These are phyloP conservation scores for Fusarium albidum DNA, from an alignment of 2,329 filamentous ascomycete species.

Conservation along the genomic window DNA sequence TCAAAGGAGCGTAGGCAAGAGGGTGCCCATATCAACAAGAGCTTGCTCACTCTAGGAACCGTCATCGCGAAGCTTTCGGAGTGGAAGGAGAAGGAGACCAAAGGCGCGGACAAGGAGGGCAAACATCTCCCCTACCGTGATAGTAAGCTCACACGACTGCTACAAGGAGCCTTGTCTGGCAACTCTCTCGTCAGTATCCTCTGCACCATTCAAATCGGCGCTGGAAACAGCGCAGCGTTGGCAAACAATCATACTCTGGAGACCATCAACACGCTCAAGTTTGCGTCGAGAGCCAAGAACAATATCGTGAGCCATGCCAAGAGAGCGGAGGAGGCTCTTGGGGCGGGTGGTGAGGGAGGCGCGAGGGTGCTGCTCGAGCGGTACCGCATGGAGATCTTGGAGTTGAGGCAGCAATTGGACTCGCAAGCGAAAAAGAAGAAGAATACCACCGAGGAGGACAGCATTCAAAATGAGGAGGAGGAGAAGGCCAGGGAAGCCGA, in stretches of 20 bases:
- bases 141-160: conserved; percentile 92
- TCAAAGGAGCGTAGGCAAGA: conserved; percentile 93
- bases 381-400: conserved; percentile 91
- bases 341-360: conserved; percentile 81
- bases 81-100: conserved; percentile 82
- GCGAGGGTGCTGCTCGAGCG: conserved; percentile 89
- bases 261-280: conserved; percentile 95
- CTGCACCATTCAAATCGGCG: conserved; percentile 93
- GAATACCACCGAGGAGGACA: conserved; percentile 67
- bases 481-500: conserved; percentile 80
- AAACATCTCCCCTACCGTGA: conserved; percentile 97
- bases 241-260: conserved; percentile 82
- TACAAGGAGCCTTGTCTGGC: conserved; percentile 92
- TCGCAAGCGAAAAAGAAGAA: conserved; percentile 76
- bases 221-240: conserved; percentile 73
- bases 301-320: conserved; percentile 98
- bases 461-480: conserved; percentile 70
- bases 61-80: conserved; percentile 94
- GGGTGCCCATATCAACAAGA: conserved; percentile 99
- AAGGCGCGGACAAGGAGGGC: conserved; percentile 78
- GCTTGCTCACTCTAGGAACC: conserved; percentile 90
- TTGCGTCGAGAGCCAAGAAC: conserved; percentile 95
- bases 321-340: conserved; percentile 87
- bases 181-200: conserved; percentile 96
- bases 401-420: conserved; percentile 82